These are phyloP conservation scores for Corchorus capsularis DNA, from an alignment of 345 rosid species.

Conservation along the genomic window DNA sequence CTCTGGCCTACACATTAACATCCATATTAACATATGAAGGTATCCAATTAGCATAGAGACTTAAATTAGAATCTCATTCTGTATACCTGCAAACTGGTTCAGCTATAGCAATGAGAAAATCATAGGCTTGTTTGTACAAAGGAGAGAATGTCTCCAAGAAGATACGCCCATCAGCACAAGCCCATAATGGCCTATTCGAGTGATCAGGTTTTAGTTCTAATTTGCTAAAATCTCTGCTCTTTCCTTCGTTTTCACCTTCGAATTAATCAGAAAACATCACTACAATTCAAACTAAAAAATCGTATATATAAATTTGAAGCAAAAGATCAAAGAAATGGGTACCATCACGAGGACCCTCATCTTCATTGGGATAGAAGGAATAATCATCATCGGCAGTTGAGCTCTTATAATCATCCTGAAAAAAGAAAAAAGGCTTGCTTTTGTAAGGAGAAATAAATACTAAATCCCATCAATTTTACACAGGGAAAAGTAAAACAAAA, in stretches of 20 bases:
- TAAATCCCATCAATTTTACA: background rate
- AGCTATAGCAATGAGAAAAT: conserved; percentile 94
- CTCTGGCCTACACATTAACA: conserved; percentile 68
- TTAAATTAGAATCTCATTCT: background rate
- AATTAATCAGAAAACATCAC: conserved; percentile 17
- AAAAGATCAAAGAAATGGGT: conserved; percentile 3
- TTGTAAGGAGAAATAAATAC: background rate
- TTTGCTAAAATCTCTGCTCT: conserved; percentile 70
- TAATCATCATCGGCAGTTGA: conserved; percentile 52
- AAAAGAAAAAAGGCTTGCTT: background rate
- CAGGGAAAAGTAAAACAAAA: background rate
- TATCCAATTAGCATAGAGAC: background rate
- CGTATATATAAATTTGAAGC: background rate
- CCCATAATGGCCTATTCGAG: conserved; percentile 87
- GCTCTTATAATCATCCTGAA: conserved; percentile 68
- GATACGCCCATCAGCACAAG: conserved; percentile 91
- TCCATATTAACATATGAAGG: conserved; percentile 8
- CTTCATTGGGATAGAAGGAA: conserved; percentile 49
- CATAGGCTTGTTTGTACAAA: conserved; percentile 92
- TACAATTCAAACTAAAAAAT: conserved; percentile 13
- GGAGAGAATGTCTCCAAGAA: conserved; percentile 84
- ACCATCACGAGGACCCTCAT: conserved; percentile 78
- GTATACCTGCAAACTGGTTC: conserved; percentile 98
- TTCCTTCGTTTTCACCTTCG: conserved; percentile 61
- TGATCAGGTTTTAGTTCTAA: conserved; percentile 85